phyloP scores from a whole-genome alignment of 208 protist species.

The Trypanosoma vivax region DNA sequence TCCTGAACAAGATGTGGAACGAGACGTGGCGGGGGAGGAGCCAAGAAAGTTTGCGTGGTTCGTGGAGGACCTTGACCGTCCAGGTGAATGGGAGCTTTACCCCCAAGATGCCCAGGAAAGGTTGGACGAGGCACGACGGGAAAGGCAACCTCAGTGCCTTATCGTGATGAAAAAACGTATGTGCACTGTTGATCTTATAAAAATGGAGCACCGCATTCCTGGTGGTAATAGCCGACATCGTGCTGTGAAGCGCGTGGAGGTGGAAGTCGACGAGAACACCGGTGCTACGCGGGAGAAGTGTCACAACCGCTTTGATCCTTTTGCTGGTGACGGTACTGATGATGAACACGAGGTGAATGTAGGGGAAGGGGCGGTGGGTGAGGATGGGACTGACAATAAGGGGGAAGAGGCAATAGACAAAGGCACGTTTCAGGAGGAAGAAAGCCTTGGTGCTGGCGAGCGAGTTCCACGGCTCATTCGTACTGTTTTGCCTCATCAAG shows the following conservation, averaged over 20 bases:
- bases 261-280: conserved; percentile 25
- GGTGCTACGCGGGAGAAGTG: conserved; percentile 18
- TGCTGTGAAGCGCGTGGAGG: conserved; percentile 34
- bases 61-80: conserved; percentile 46
- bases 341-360: too few species aligned
- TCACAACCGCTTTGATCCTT: conserved; percentile 30
- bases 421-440: conserved; percentile 2
- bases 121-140: conserved; percentile 53
- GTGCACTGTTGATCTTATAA: conserved; percentile 52
- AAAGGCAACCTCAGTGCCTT: conserved; percentile 21
- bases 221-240: conserved; percentile 24
- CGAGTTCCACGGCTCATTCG: conserved; percentile 11
- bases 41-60: conserved; percentile 48
- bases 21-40: neutral
- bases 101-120: conserved; percentile 31
- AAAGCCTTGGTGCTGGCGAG: too few species aligned
- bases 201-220: conserved; percentile 40
- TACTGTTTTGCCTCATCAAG: conserved; percentile 6
- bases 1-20: neutral
- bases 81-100: conserved; percentile 61
- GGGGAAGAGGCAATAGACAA: neutral
- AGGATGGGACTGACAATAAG: neutral
- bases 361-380: neutral
- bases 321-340: conserved; percentile 16
- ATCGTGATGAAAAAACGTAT: conserved; percentile 52